Evolutionary conservation across 306 rosid species (phyloP).

Genomic region (Vigna reflexopilosa): DNA sequence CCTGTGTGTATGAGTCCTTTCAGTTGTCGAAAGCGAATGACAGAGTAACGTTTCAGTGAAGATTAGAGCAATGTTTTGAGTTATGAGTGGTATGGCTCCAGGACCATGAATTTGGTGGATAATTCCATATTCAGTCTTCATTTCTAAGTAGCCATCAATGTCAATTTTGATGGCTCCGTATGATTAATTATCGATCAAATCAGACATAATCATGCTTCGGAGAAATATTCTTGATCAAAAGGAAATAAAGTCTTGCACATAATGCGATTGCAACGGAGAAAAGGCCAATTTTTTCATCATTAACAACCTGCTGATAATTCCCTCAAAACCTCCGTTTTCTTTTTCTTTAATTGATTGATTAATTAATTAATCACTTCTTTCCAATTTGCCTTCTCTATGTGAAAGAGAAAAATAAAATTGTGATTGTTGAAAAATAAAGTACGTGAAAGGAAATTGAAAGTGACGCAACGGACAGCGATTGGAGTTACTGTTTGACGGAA

Average conservation of each 20-base stretch:
- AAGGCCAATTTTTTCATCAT: constrained; percentile 46
- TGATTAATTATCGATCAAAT: constrained; percentile 54
- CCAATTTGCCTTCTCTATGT: neutral
- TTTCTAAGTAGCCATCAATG: constrained; percentile 52
- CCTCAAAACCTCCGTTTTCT: constrained; percentile 26
- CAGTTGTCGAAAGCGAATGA: constrained; percentile 1
- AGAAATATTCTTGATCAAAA: constrained; percentile 49
- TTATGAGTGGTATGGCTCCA: neutral
- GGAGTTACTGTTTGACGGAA: constrained; percentile 27
- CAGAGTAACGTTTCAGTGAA: constrained; percentile 37
- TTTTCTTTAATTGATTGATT: neutral
- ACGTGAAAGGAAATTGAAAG: constrained; percentile 34
- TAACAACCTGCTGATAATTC: constrained; percentile 37
- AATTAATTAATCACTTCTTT: neutral
- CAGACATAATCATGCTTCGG: constrained; percentile 58
- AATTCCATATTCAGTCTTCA: constrained; percentile 23
- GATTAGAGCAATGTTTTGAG: neutral
- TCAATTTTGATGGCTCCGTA: constrained; percentile 56
- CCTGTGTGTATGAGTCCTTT: constrained; percentile 1
- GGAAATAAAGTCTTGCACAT: constrained; percentile 45
- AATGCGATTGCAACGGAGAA: constrained; percentile 44
- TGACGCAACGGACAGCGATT: constrained; percentile 40
- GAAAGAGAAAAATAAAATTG: neutral
- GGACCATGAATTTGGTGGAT: constrained; percentile 15
- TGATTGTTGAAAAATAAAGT: constrained; percentile 24